A percentile compares a stretch with the other conserved stretches of the same genome.
These are phyloP conservation scores for Platanthera guangdongensis DNA, from an alignment of 106 monocot species.

Conservation along the genomic window DNA sequence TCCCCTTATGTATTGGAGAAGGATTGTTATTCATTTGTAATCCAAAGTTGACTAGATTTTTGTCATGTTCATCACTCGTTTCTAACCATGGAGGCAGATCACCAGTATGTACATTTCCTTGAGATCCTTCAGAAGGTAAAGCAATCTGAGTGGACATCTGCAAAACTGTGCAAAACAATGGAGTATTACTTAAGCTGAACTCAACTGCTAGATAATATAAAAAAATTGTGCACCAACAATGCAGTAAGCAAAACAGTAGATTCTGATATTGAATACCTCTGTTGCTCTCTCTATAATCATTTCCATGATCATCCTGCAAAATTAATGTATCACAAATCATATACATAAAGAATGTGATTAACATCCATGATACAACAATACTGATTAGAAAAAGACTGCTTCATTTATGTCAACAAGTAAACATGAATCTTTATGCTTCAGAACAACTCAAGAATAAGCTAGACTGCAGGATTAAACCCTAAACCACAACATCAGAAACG, in stretches of 20 bases:
- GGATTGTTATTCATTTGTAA: neutral
- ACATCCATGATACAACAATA: neutral
- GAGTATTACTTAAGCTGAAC: neutral
- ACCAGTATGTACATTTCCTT: conserved; percentile 41
- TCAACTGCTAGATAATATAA: neutral
- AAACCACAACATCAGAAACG: neutral
- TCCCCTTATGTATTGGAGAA: conserved; percentile 17
- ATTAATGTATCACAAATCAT: conserved; percentile 6
- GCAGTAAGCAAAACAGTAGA: conserved; percentile 5
- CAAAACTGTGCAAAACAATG: conserved; percentile 13
- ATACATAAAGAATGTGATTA: neutral
- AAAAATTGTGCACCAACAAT: neutral
- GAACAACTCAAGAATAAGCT: neutral
- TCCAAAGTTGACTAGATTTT: conserved; percentile 12
- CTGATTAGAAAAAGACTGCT: neutral
- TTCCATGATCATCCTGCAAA: conserved; percentile 29
- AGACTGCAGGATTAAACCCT: neutral
- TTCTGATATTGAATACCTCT: conserved; percentile 31
- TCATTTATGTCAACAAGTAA: neutral
- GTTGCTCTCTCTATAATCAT: conserved; percentile 11
- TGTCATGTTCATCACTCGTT: conserved; percentile 29
- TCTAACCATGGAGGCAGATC: conserved; percentile 62
- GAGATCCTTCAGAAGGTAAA: conserved; percentile 20
- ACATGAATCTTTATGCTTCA: neutral
- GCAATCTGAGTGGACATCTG: conserved; percentile 22